Base-by-base conservation (phyloP, 2,329 filamentous ascomycete genomes). In the Alternaria panax region DNA sequence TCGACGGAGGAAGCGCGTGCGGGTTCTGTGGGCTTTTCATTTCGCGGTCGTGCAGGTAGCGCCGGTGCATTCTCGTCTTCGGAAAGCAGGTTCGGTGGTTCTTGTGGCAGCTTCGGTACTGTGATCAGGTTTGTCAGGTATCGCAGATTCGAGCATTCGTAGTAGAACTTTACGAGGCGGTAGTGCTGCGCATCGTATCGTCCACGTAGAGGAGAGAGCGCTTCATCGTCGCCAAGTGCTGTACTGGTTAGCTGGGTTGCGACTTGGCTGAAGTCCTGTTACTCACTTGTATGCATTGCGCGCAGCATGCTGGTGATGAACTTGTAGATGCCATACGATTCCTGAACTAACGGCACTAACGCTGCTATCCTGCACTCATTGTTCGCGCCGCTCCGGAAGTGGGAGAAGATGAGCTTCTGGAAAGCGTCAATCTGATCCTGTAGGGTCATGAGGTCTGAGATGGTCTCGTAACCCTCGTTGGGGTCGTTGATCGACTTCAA, bases 281-380 rank as follows among this genome's bases (percentile, higher is more conserved):
- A 81, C 89, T 75, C 83, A 93, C 91, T 93, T 3, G 92, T 94
- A 78, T 99, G 94, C 93, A 99, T 97, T 16, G 95, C 95, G 56
- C 95, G 88, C 63, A 99, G 81, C 95, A 99, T 99, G 90, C 95
- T 99, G 0, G 95, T 99, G 66, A 97, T 93, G 78, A 99, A 99
- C 80, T 98, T 98, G 85, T 99, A 99, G 69, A 99, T 98, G 47
- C 95, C 95, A 79, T 98, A 99, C 77, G 93, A 98, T 82, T 99
- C 95, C 77, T 97, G 92, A 3, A 99, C 95, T 42, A 99, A 83
- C 2, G 93, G 92, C 22, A 98, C 93, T 53, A 99, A 82, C 1
- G 95, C 92, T 14, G 94, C 96, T 72, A 99, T 99, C 63, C 94
- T 87, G 79, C 94, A 98, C 79, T 99, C 95, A 73, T 98, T 99